Evolutionary conservation across 768 basidiomycete genomes (phyloP).

Genomic region (Plicaturopsis crispa): DNA sequence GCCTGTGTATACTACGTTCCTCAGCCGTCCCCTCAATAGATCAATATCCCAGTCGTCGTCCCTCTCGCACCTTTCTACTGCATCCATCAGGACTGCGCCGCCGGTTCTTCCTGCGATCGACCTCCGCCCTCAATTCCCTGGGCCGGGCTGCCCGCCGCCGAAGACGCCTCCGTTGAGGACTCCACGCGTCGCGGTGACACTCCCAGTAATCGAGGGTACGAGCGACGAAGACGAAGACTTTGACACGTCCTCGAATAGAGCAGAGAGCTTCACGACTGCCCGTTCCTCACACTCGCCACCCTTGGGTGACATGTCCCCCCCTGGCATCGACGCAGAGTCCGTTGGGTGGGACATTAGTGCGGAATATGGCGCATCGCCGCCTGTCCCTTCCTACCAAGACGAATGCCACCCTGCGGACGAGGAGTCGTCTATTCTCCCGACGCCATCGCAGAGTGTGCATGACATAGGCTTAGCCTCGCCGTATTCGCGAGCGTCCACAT

Average conservation of each 20-base stretch:
- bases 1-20: conserved; percentile 44
- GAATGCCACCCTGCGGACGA: conserved; percentile 14
- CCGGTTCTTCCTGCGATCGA: conserved; percentile 56
- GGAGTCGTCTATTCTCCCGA: conserved; percentile 11
- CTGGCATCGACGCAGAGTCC: conserved; percentile 5
- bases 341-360: background rate
- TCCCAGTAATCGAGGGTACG: conserved; percentile 24
- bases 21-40: conserved; percentile 58
- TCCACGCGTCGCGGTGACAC: conserved; percentile 28
- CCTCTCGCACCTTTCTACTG: conserved; percentile 42
- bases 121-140: conserved; percentile 44
- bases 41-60: conserved; percentile 60
- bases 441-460: conserved; percentile 8
- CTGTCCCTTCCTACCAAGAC: conserved; percentile 8
- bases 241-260: conserved; percentile 11
- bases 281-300: conserved; percentile 10
- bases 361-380: conserved; percentile 13
- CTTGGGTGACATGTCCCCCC: conserved; percentile 14
- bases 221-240: conserved; percentile 18
- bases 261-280: conserved; percentile 13
- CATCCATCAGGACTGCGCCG: conserved; percentile 24
- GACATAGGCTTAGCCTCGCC: conserved; percentile 20
- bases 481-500: conserved; percentile 25
- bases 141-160: conserved; percentile 20
- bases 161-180: conserved; percentile 16